Base-by-base conservation (phyloP, 371 early-diverging fungal genomes). In the Vairimorpha apis region DNA sequence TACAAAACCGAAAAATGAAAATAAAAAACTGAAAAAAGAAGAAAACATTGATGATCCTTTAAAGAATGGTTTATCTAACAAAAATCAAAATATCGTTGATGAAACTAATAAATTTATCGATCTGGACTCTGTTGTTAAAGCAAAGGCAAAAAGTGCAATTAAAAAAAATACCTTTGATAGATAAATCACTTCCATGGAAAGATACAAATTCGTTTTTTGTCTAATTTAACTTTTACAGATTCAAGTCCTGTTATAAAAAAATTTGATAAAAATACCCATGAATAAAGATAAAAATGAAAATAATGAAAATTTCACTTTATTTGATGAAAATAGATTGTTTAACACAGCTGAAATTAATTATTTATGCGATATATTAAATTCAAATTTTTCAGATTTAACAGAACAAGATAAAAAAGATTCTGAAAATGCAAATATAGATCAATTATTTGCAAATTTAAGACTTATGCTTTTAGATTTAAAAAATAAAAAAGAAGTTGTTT, bases 1-100 rank as follows among this genome's bases (percentile, higher is more conserved):
- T 27, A 70, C 70, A 65, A 65, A 70, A 21, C 21, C 12, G 33
- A 29, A 72, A 44, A 72, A 63, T 30, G 66, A 58, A 33, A 63
- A 67, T 32, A 76, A 60, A 43, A 70, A 72, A 21, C 37, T 44
- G 27, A 53, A 25, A 8, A 29, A 67, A 72, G 18, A 56, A 53
- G 47, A 47, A 35, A 14, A 29, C 51, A 76, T 44, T 66, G 58
- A 56, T 29, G 51, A 30, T 25, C n/a, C n/a, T n/a, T n/a, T n/a
- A n/a, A n/a, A n/a, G n/a, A n/a, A n/a, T n/a, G n/a, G n/a, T n/a
- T n/a, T 12, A 37, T 44, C 49, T 44, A 23, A 66, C 27, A 60
- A 76, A 43, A 53, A 64, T 23, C 13, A 32, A 71, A 30, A 27
- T 29, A 30, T 13, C 45, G 29, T 1, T 14, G 58, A 59, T 2